phyloP scores from a whole-genome alignment of 2,329 filamentous ascomycete genomes.

The Pseudogymnoascus sp. region DNA sequence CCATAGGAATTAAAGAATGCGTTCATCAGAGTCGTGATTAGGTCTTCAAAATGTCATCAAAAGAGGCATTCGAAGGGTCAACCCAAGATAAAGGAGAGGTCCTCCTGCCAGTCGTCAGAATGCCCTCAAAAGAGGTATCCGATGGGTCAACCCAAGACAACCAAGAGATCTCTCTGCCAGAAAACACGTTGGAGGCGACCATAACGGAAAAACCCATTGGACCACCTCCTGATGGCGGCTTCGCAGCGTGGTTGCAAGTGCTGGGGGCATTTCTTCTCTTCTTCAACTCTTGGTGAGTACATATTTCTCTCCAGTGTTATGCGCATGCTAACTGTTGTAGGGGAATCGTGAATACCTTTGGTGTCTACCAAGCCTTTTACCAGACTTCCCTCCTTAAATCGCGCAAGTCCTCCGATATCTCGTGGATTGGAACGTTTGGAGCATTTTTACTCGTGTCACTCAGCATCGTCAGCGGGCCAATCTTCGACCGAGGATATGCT shows the following conservation, averaged over 20 bases:
- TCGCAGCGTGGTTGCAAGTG: slow-evolving; percentile 51
- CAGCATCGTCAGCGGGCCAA: slow-evolving; percentile 53
- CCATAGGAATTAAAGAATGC: background rate
- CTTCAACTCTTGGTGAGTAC: slow-evolving; percentile 26
- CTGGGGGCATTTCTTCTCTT: slow-evolving; percentile 38
- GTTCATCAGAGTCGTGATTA: background rate
- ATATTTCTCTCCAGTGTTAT: background rate
- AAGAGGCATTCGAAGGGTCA: background rate
- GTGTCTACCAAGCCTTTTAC: slow-evolving; percentile 55
- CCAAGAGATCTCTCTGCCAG: background rate
- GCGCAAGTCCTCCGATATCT: slow-evolving; percentile 47
- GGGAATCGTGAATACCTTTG: slow-evolving; percentile 44
- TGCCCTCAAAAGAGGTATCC: background rate
- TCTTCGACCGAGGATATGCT: slow-evolving; percentile 58
- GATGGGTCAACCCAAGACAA: background rate
- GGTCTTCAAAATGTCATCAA: background rate
- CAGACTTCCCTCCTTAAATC: slow-evolving; percentile 39
- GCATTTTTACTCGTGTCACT: slow-evolving; percentile 45
- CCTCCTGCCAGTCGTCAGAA: background rate
- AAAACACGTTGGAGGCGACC: background rate
- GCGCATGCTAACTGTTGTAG: slow-evolving; percentile 32
- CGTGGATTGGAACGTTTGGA: slow-evolving; percentile 54
- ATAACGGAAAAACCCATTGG: background rate
- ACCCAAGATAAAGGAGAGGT: background rate
- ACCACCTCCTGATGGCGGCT: slow-evolving; percentile 45